Conservation (phyloP, 2,329 filamentous ascomycete genomes). For the Colletotrichum horii region DNA sequence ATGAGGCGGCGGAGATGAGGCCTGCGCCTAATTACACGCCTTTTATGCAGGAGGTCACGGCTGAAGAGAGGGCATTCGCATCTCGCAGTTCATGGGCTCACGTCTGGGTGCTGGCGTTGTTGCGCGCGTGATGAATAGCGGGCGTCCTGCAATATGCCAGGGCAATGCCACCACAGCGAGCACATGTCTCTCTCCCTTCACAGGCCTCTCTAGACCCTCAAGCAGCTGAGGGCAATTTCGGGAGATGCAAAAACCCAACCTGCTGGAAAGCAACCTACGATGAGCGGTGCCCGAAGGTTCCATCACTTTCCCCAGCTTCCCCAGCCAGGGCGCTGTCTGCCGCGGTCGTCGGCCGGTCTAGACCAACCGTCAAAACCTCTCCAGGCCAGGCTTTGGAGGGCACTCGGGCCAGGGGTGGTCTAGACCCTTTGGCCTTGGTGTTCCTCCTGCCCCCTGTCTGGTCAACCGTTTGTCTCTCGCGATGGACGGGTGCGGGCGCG, state of each 20-base stretch:
- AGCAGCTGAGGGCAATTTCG: background rate
- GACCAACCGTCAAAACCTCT: background rate
- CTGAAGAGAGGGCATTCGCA: background rate
- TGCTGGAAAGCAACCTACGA: background rate
- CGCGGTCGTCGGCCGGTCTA: background rate
- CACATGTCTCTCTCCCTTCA: background rate
- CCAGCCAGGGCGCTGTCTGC: background rate
- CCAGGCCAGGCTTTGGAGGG: background rate
- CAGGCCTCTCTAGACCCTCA: background rate
- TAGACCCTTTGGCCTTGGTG: background rate
- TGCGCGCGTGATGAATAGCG: background rate
- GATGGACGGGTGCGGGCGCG: background rate
- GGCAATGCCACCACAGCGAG: background rate
- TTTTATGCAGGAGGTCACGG: background rate
- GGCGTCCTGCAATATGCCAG: background rate
- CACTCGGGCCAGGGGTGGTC: background rate
- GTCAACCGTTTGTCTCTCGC: background rate
- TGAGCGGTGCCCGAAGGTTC: background rate
- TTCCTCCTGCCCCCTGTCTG: background rate
- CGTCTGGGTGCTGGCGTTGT: background rate
- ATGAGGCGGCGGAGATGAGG: background rate
- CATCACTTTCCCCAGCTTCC: background rate
- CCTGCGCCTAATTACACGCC: background rate
- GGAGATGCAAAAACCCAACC: background rate
- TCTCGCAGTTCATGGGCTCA: fast-evolving